Evolutionary conservation across 495 filamentous ascomycete genomes (phyloP).

Genomic region (Elaphomyces granulatus): DNA sequence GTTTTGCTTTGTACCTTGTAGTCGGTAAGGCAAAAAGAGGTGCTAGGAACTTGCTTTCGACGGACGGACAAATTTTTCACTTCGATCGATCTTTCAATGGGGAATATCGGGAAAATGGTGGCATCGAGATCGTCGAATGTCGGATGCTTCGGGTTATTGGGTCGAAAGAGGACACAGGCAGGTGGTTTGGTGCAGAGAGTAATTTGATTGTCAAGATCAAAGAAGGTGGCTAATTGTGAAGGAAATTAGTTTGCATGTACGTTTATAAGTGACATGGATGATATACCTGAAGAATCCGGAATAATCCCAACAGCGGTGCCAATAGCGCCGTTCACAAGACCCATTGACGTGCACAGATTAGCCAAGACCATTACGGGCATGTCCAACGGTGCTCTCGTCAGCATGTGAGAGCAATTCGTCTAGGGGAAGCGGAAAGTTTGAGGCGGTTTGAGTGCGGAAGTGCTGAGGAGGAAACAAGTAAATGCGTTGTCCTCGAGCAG

Average conservation of each 20-base stretch:
- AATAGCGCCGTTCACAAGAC: slow-evolving; percentile 6
- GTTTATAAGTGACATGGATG: no score
- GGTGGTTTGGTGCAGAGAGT: slow-evolving; percentile 10
- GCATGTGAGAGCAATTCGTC: no score
- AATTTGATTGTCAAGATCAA: slow-evolving; percentile 7
- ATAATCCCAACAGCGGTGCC: slow-evolving; percentile 5
- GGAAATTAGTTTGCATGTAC: no score
- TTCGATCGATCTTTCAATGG: slow-evolving; percentile 6
- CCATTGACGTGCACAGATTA: no score
- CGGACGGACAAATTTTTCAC: slow-evolving; percentile 8
- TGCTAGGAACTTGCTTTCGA: slow-evolving; percentile 6
- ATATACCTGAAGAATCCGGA: no score
- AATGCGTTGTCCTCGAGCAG: no score
- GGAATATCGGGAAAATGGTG: slow-evolving; percentile 5
- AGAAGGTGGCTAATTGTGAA: slow-evolving; percentile 10
- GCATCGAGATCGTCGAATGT: slow-evolving; percentile 2
- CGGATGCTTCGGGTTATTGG: neutral
- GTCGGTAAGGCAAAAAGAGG: slow-evolving; percentile 10
- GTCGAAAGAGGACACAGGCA: slow-evolving; percentile 8
- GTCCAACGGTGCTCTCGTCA: no score
- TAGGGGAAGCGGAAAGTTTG: no score
- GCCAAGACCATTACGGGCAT: no score
- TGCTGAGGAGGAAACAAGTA: no score
- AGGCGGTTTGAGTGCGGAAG: no score
- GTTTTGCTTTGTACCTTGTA: slow-evolving; percentile 9